Conservation (phyloP, 345 rosid species). For the Salix caprea region DNA sequence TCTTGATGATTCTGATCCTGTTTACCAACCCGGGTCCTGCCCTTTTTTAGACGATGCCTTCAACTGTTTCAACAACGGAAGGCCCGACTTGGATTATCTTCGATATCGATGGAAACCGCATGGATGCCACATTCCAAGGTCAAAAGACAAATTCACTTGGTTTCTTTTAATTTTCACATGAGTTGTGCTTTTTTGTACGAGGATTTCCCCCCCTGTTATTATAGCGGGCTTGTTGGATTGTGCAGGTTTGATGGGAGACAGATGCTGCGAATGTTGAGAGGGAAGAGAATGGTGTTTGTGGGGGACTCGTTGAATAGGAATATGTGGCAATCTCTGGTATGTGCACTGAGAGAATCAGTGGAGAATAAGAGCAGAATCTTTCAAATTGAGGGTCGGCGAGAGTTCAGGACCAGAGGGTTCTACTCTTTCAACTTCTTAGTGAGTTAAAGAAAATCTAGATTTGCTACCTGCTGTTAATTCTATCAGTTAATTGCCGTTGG, state of each 20-base stretch:
- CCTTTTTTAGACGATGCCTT: slow-evolving; percentile 52
- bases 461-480: too few species aligned
- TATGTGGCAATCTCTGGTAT: slow-evolving; percentile 75
- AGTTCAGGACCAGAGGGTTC: slow-evolving; percentile 41
- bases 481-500: too few species aligned
- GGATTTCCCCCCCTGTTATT: not conserved
- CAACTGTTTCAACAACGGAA: slow-evolving; percentile 58
- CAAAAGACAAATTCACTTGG: not conserved
- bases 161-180: not conserved
- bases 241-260: slow-evolving; percentile 54
- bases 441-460: slow-evolving; percentile 1
- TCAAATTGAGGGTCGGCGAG: slow-evolving; percentile 38
- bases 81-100: slow-evolving; percentile 45
- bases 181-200: not conserved
- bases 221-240: not conserved
- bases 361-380: slow-evolving; percentile 44
- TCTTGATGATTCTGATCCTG: slow-evolving; percentile 40
- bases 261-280: slow-evolving; percentile 54
- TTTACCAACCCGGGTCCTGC: slow-evolving; percentile 57
- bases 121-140: slow-evolving; percentile 61
- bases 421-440: slow-evolving; percentile 53
- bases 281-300: slow-evolving; percentile 59
- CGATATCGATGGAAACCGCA: slow-evolving; percentile 48
- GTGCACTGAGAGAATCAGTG: slow-evolving; percentile 53
- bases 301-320: slow-evolving; percentile 68